A percentile compares a stretch with the other conserved stretches of the same genome.
phyloP scores from a whole-genome alignment of 306 rosid genomes.

The Cyamopsis tetragonoloba region DNA sequence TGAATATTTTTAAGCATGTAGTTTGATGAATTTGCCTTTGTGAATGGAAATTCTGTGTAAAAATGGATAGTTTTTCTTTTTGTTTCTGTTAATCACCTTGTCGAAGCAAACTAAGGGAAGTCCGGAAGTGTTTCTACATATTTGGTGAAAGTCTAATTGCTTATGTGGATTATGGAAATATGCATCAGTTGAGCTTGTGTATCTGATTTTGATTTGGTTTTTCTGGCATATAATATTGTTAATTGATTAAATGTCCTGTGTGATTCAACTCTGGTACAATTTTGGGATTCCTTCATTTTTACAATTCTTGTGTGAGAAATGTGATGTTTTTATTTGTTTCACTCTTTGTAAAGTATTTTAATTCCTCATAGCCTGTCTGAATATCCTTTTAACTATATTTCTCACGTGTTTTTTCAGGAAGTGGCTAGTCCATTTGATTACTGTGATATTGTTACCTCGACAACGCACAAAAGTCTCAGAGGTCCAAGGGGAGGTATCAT shows the following conservation, averaged over 20 bases:
- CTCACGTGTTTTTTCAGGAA: slow-evolving; percentile 43
- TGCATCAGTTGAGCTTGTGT: neutral
- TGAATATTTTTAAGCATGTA: neutral
- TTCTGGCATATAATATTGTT: neutral
- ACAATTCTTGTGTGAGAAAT: slow-evolving; percentile 4
- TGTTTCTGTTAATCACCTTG: neutral
- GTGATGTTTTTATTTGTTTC: neutral
- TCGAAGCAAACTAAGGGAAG: neutral
- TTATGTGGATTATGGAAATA: neutral
- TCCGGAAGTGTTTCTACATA: neutral
- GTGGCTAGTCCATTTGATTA: slow-evolving; percentile 66
- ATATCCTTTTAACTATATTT: slow-evolving; percentile 6
- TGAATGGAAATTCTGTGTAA: neutral
- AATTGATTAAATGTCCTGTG: neutral
- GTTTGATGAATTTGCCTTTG: neutral
- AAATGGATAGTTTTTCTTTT: neutral
- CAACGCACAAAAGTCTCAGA: slow-evolving; percentile 85
- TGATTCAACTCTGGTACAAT: neutral
- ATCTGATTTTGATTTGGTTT: neutral
- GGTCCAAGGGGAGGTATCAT: slow-evolving; percentile 92
- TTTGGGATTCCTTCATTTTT: slow-evolving; percentile 9
- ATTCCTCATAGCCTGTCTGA: neutral
- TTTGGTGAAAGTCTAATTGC: slow-evolving; percentile 3
- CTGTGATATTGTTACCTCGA: slow-evolving; percentile 80
- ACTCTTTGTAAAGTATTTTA: neutral